phyloP scores from a whole-genome alignment of 257 asterid species.

The Striga asiatica region DNA sequence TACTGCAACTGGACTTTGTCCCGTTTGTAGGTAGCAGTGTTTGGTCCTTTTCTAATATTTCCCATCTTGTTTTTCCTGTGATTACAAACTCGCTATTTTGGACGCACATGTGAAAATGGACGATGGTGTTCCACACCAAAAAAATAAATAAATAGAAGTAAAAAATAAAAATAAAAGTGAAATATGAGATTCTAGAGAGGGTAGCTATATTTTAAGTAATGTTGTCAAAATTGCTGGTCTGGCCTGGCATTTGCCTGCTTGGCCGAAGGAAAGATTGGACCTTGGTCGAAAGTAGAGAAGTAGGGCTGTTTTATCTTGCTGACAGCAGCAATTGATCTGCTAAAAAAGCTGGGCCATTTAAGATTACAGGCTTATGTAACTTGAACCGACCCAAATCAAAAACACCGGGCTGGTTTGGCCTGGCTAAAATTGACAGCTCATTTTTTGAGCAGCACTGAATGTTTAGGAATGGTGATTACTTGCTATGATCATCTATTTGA shows the following conservation, averaged over 20 bases:
- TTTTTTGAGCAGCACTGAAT: not conserved
- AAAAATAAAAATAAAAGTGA: no score
- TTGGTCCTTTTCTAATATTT: constrained; percentile 10
- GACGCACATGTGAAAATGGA: no score
- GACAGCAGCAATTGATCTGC: no score
- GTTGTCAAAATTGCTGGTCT: not conserved
- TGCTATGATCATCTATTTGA: constrained; percentile 7
- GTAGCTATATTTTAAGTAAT: not conserved
- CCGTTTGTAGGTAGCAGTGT: constrained; percentile 79
- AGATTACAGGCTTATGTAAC: no score
- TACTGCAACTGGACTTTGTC: constrained; percentile 74
- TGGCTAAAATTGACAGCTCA: not conserved
- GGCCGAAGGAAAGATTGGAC: not conserved
- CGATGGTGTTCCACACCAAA: no score
- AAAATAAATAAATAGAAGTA: no score
- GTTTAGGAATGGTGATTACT: not conserved
- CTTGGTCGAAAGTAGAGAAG: not conserved
- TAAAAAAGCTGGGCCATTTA: no score
- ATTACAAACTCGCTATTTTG: no score
- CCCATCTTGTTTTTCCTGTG: not conserved
- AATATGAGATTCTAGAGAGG: not conserved
- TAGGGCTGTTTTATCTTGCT: no score
- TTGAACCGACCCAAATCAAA: no score
- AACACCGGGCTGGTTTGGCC: not conserved
- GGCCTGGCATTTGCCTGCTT: not conserved